A percentile compares a stretch with the other conserved stretches of the same genome.
Conservation (phyloP, 2,329 filamentous ascomycete species). For the Ploettnerulaceae sp. region DNA sequence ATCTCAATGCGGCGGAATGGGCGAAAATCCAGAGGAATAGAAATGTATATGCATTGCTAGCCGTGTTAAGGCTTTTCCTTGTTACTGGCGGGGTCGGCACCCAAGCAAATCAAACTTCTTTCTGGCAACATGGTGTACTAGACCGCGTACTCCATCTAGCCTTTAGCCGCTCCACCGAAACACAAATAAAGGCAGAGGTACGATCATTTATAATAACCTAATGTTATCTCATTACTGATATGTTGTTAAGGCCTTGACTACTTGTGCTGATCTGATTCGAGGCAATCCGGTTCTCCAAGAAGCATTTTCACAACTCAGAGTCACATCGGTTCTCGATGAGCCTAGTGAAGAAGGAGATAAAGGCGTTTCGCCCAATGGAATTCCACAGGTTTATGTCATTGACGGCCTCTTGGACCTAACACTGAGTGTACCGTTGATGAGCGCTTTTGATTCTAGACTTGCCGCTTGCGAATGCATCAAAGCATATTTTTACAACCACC, state of each 20-base stretch:
- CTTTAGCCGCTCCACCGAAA: constrained; percentile 67
- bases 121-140: constrained; percentile 77
- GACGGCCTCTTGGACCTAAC: constrained; percentile 84
- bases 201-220: constrained; percentile 6
- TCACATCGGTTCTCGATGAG: constrained; percentile 53
- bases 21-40: constrained; percentile 74
- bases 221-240: constrained; percentile 16
- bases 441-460: constrained; percentile 73
- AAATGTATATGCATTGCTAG: constrained; percentile 85
- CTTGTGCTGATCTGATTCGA: constrained; percentile 83
- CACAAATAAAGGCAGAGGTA: constrained; percentile 78
- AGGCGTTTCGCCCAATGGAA: constrained; percentile 44
- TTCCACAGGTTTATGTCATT: constrained; percentile 76
- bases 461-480: constrained; percentile 88
- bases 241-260: constrained; percentile 61
- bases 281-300: constrained; percentile 79
- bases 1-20: constrained; percentile 64
- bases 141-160: constrained; percentile 76
- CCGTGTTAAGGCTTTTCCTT: constrained; percentile 81
- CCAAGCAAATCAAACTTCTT: constrained; percentile 75
- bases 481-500: constrained; percentile 82
- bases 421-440: constrained; percentile 60
- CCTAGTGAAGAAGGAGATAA: constrained; percentile 35
- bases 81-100: constrained; percentile 76
- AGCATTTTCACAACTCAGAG: constrained; percentile 80